These are phyloP conservation scores for Basipetospora chlamydospora DNA, from an alignment of 2,329 filamentous ascomycete species.

Conservation along the genomic window DNA sequence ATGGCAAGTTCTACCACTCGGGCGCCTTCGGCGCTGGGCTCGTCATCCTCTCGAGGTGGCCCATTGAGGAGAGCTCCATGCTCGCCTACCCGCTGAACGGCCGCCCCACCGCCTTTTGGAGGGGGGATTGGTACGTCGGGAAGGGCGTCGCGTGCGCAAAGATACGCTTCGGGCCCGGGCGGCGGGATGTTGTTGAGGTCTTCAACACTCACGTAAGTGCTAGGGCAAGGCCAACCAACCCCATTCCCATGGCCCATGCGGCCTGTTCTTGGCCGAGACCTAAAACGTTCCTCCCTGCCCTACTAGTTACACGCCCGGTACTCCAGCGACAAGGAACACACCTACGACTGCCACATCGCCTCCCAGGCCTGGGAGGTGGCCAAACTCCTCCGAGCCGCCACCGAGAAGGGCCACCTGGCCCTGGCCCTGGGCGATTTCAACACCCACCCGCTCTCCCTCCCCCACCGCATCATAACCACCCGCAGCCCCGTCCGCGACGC, in stretches of 20 bases:
- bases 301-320: slow-evolving; percentile 65
- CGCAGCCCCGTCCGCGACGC: slow-evolving; percentile 67
- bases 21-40: slow-evolving; percentile 83
- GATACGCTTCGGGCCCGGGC: slow-evolving; percentile 53
- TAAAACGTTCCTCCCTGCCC: background rate
- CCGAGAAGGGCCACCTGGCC: slow-evolving; percentile 68
- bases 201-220: slow-evolving; percentile 79
- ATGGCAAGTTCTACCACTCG: slow-evolving; percentile 85
- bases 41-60: slow-evolving; percentile 81
- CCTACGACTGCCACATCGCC: slow-evolving; percentile 79
- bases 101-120: slow-evolving; percentile 80
- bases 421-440: slow-evolving; percentile 90
- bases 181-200: slow-evolving; percentile 62
- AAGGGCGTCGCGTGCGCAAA: slow-evolving; percentile 81
- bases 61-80: slow-evolving; percentile 82
- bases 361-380: slow-evolving; percentile 92
- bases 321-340: slow-evolving; percentile 62
- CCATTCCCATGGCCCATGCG: too few relatives aligned
- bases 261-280: too few relatives aligned
- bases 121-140: slow-evolving; percentile 92
- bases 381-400: slow-evolving; percentile 71
- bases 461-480: slow-evolving; percentile 67
- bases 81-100: slow-evolving; percentile 80
- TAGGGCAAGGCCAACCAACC: too few relatives aligned
- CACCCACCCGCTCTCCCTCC: slow-evolving; percentile 77